Evolutionary conservation across 2,329 filamentous ascomycete species (phyloP), one percentile per base, ranked within the genome.

Genomic region (Fusarium oligoseptatum): DNA sequence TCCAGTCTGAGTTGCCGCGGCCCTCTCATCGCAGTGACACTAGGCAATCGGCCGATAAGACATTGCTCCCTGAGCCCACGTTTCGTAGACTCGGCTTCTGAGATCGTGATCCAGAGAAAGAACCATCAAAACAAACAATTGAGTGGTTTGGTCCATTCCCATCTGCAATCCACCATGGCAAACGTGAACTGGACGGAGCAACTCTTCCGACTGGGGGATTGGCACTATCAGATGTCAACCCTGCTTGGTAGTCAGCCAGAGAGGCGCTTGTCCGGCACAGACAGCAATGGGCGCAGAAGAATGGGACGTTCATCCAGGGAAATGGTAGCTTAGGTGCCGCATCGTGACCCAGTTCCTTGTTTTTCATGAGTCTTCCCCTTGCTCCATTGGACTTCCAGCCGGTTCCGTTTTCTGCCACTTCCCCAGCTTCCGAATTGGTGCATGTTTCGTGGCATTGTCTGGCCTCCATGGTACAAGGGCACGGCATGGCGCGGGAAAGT

Each of bases 341-440:
- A 69, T 70, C 64, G 66, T 48, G 57, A 29, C 36, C 48, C 36
- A 9, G 32, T 75, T 75, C 70, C 72, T 64, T 73, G 73, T 74
- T 73, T 74, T 75, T 60, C 66, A 50, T 70, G 66, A 60, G 29
- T 36, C 29, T 39, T 34, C 48, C 24, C 60, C 72, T 32, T 64
- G 55, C 20, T 66, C 60, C 45, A 60, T 12, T 60, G 48, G 41
- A 24, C 20, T 27, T 43, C 43, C 36, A 50, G 55, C 43, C 60
- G 61, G 37, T 68, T 67, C 29, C 43, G 45, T 45, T 66, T 39
- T 62, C 22, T 52, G 60, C 29, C 22, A 37, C 60, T 65, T 55
- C 50, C 34, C 57, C 57, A 66, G 45, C 68, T 66, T 69, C 50
- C 39, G 64, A 71, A 57, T 66, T 27, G 48, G 39, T 67, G 62